Conservation (phyloP, 139 green algal species). For the Coccomyxa sp. region DNA sequence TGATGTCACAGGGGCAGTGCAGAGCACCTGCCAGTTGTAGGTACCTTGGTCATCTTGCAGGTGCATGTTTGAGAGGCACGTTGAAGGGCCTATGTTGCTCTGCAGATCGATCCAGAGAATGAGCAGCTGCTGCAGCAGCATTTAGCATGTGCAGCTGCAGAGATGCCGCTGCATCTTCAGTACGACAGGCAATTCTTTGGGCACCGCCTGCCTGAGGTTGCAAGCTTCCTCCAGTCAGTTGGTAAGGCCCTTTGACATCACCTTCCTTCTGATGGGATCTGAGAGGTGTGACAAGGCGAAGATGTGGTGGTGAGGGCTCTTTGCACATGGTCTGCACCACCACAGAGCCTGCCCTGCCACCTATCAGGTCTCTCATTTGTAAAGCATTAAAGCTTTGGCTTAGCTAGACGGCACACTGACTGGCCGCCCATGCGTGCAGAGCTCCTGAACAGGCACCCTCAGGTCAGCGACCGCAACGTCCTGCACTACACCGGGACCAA, state of each 20-base stretch:
- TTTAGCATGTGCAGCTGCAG: slow-evolving; percentile 71
- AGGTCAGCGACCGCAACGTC: slow-evolving; percentile 5
- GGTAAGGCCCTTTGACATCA: not conserved
- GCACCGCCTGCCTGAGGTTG: not conserved
- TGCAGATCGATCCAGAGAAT: slow-evolving; percentile 70
- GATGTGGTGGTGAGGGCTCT: too few relatives aligned
- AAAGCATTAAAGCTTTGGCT: too few relatives aligned
- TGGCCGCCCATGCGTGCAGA: too few relatives aligned
- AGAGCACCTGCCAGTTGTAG: not conserved
- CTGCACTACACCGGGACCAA: slow-evolving; percentile 59
- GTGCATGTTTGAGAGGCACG: not conserved
- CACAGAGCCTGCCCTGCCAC: too few relatives aligned
- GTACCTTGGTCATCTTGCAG: not conserved
- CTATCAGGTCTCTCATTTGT: too few relatives aligned
- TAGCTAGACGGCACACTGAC: too few relatives aligned
- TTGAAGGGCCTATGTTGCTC: not conserved
- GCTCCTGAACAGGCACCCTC: slow-evolving; percentile 44
- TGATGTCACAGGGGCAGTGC: not conserved
- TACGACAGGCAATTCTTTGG: slow-evolving; percentile 23
- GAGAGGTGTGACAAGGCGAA: too few relatives aligned
- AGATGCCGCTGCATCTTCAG: slow-evolving; percentile 58
- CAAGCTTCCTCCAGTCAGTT: not conserved
- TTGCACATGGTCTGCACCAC: too few relatives aligned
- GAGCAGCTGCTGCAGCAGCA: slow-evolving; percentile 70
- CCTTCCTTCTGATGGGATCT: not conserved